Conservation (phyloP, 2,329 filamentous ascomycete species). For the Botrytis elliptica region DNA sequence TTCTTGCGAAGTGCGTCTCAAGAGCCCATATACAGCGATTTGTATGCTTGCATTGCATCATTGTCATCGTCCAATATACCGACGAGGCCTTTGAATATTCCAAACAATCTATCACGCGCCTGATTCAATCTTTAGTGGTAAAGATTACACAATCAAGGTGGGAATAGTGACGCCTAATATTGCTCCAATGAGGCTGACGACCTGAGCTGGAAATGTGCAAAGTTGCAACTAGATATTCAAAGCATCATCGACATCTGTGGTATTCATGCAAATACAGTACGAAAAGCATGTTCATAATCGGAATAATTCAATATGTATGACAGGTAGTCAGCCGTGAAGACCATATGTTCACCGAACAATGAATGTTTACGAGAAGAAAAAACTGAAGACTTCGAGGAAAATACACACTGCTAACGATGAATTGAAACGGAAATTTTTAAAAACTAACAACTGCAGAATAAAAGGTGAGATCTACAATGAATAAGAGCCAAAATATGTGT, state of each 20-base stretch:
- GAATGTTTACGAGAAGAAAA: neutral
- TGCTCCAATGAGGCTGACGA: neutral
- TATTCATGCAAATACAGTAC: neutral
- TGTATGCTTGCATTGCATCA: too few species aligned
- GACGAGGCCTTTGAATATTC: too few species aligned
- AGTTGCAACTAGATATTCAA: neutral
- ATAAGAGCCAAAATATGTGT: neutral
- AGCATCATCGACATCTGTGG: neutral
- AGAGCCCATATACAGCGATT: too few species aligned
- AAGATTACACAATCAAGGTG: neutral
- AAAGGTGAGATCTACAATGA: neutral
- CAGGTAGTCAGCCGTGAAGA: neutral
- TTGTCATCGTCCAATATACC: too few species aligned
- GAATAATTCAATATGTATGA: neutral
- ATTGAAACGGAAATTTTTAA: neutral
- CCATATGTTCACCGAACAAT: neutral
- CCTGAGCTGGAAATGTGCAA: accelerated
- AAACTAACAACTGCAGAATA: neutral
- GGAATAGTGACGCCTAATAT: accelerated
- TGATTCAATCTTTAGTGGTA: neutral
- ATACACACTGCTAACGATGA: neutral
- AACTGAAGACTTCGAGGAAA: too few species aligned
- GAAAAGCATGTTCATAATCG: neutral
- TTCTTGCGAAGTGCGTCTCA: too few species aligned
- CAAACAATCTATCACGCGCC: neutral